These are phyloP conservation scores for Claviceps sp. DNA, from an alignment of 2,329 filamentous ascomycete species.

Conservation along the genomic window DNA sequence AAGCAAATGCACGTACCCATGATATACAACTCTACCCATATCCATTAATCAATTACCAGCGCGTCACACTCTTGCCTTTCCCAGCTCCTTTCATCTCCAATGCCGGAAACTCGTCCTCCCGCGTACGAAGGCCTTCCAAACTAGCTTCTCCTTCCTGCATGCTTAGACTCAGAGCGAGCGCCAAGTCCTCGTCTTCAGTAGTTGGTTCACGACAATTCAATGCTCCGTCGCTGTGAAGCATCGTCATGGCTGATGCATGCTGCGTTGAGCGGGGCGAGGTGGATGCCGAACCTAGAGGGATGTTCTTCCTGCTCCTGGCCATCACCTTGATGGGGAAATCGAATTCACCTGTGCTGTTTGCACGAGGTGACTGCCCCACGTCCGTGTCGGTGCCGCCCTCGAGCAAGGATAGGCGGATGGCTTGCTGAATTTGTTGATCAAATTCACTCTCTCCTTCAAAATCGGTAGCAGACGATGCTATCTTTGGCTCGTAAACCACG, in stretches of 20 bases:
- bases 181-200: conserved; percentile 40
- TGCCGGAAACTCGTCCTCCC: conserved; percentile 26
- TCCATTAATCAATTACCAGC: conserved; percentile 7
- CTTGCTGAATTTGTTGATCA: conserved; percentile 48
- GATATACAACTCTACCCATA: too few species aligned
- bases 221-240: conserved; percentile 5
- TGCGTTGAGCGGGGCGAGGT: conserved; percentile 22
- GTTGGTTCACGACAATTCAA: conserved; percentile 1
- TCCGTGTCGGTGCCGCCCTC: conserved; percentile 39
- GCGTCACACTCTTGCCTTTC: conserved; percentile 26
- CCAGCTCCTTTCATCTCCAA: conserved; percentile 27
- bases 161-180: conserved; percentile 46
- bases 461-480: background rate
- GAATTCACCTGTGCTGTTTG: conserved; percentile 33
- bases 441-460: conserved; percentile 31
- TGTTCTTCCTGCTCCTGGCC: conserved; percentile 27
- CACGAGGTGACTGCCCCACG: conserved; percentile 29
- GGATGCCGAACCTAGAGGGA: conserved; percentile 18
- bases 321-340: conserved; percentile 39
- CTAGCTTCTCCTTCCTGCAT: conserved; percentile 36
- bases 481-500: conserved; percentile 3
- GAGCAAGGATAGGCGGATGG: conserved; percentile 46
- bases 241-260: conserved; percentile 18
- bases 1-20: too few species aligned
- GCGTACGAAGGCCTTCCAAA: conserved; percentile 3